Percentiles rank a stretch among this genome's conserved stretches.
These are phyloP conservation scores for Leccinum angustisporum DNA, from an alignment of 1,284 basidiomycete genomes.

Conservation along the genomic window DNA sequence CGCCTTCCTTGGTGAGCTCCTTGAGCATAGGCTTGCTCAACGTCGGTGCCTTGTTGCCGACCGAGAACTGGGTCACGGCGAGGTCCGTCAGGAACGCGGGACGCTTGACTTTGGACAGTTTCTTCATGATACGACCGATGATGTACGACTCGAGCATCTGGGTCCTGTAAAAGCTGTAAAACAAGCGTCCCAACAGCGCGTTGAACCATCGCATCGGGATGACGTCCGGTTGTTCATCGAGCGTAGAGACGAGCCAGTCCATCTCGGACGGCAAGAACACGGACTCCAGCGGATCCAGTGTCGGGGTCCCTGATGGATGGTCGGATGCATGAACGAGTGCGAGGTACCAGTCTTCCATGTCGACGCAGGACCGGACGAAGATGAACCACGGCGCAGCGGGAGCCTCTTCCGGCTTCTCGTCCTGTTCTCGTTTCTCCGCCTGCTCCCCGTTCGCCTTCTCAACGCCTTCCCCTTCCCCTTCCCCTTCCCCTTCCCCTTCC, in stretches of 20 bases:
- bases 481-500: slow-evolving; percentile 7
- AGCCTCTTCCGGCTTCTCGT: slow-evolving; percentile 47
- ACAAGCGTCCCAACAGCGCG: slow-evolving; percentile 87
- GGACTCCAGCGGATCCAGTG: slow-evolving; percentile 44
- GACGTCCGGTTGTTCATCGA: slow-evolving; percentile 28
- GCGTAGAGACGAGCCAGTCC: slow-evolving; percentile 52
- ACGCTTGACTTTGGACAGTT: slow-evolving; percentile 86
- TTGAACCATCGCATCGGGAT: slow-evolving; percentile 98
- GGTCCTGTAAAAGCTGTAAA: slow-evolving; percentile 90
- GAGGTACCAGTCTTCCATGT: slow-evolving; percentile 81
- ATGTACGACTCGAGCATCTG: slow-evolving; percentile 81
- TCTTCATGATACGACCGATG: slow-evolving; percentile 88
- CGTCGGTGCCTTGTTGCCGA: slow-evolving; percentile 81
- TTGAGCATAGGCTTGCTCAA: slow-evolving; percentile 97
- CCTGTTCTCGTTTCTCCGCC: slow-evolving; percentile 43
- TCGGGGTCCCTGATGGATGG: slow-evolving; percentile 55
- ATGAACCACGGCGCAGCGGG: slow-evolving; percentile 58
- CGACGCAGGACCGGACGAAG: too few species aligned
- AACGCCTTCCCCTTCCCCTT: slow-evolving; percentile 31
- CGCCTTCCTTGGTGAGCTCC: slow-evolving; percentile 89
- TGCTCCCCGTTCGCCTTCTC: slow-evolving; percentile 37
- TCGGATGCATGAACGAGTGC: slow-evolving; percentile 77
- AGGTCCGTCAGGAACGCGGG: slow-evolving; percentile 69
- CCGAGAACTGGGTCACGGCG: slow-evolving; percentile 80
- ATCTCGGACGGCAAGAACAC: slow-evolving; percentile 84